Percentiles rank a stretch among this genome's conserved stretches.
Evolutionary conservation across 139 green algal genomes (phyloP).

Genomic region (Chlorella sp.): DNA sequence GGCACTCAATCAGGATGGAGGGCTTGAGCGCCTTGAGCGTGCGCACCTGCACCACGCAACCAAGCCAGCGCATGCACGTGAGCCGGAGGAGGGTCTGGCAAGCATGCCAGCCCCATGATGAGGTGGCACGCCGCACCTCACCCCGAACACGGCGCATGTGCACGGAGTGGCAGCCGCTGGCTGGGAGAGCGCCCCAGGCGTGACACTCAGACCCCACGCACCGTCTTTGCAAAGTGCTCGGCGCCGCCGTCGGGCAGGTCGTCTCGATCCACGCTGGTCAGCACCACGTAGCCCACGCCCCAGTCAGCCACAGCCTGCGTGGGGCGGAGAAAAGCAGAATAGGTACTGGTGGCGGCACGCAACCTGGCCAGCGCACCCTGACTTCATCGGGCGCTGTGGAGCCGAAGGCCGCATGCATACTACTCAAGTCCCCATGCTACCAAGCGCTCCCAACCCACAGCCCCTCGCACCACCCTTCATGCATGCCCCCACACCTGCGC

Average conservation of each 20-base stretch:
- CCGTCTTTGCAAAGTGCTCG: conserved; percentile 85
- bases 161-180: neutral
- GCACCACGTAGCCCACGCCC: conserved; percentile 90
- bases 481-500: conserved; percentile 46
- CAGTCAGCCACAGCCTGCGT: conserved; percentile 77
- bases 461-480: too few species aligned
- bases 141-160: neutral
- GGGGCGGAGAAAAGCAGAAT: too few species aligned
- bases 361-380: too few species aligned
- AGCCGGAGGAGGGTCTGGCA: neutral
- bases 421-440: too few species aligned
- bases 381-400: too few species aligned
- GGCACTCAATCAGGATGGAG: conserved; percentile 90
- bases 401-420: too few species aligned
- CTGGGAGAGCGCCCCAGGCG: neutral
- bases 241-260: conserved; percentile 91
- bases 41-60: conserved; percentile 6
- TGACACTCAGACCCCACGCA: conserved; percentile 19
- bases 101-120: neutral
- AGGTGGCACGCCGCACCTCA: neutral
- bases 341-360: too few species aligned
- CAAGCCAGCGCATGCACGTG: too few species aligned
- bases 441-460: too few species aligned
- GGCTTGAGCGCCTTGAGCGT: conserved; percentile 64
- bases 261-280: conserved; percentile 91